Conservation (phyloP, 2,329 filamentous ascomycete species). For the Cercospora sp. region DNA sequence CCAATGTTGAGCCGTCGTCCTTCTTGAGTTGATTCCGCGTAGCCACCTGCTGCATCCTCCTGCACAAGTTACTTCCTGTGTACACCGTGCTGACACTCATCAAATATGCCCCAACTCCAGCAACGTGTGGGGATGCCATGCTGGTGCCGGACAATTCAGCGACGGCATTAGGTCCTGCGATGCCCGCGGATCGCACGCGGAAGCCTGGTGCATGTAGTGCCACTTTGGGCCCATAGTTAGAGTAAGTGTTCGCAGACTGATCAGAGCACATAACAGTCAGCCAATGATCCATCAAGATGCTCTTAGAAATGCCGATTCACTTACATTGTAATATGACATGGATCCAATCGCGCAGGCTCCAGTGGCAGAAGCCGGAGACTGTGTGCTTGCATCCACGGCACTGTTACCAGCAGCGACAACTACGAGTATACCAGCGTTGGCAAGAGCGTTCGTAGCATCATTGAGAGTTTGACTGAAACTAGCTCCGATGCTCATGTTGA, state of each 20-base stretch:
- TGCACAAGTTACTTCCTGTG: neutral
- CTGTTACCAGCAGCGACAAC: conserved; percentile 42
- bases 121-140: conserved; percentile 40
- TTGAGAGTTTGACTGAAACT: conserved; percentile 33
- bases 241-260: conserved; percentile 37
- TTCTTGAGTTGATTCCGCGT: conserved; percentile 5
- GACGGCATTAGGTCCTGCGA: conserved; percentile 44
- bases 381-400: conserved; percentile 30
- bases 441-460: conserved; percentile 38
- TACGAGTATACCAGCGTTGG: conserved; percentile 43
- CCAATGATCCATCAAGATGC: neutral
- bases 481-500: conserved; percentile 45
- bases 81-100: neutral
- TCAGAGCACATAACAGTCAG: neutral
- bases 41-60: neutral
- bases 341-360: conserved; percentile 42
- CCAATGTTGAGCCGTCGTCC: neutral
- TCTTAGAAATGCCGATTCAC: neutral
- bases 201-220: conserved; percentile 52
- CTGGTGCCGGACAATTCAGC: conserved; percentile 51
- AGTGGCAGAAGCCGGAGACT: conserved; percentile 40
- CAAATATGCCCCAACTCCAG: conserved; percentile 26
- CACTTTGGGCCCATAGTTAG: conserved; percentile 42
- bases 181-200: conserved; percentile 52
- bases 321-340: conserved; percentile 32